These are phyloP conservation scores for Lavandula angustifolia DNA, from an alignment of 257 asterid species.

Conservation along the genomic window DNA sequence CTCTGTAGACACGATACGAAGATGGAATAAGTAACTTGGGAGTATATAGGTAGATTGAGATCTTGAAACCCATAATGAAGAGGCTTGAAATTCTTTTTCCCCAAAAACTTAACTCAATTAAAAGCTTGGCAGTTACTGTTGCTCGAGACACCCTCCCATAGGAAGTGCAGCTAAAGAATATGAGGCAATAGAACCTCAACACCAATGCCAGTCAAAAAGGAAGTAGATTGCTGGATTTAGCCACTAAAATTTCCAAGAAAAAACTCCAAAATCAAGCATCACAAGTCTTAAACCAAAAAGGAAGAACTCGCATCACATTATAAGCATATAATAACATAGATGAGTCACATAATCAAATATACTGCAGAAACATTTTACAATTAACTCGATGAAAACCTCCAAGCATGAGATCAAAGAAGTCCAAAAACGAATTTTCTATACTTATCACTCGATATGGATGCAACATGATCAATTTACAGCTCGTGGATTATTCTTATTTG, in stretches of 20 bases:
- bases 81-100: neutral
- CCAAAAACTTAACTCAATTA: neutral
- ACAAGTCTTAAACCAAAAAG: neutral
- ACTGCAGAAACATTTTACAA: neutral
- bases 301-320: neutral
- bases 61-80: neutral
- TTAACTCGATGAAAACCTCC: neutral
- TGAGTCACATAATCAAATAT: neutral
- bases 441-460: neutral
- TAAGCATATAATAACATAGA: neutral
- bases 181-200: neutral
- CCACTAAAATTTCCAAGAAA: neutral
- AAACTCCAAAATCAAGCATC: neutral
- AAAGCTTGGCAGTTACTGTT: neutral
- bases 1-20: neutral
- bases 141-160: neutral
- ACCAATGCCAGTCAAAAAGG: neutral
- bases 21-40: neutral
- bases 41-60: neutral
- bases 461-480: slow-evolving; percentile 5
- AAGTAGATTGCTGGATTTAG: neutral
- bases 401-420: slow-evolving; percentile 15
- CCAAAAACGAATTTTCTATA: neutral
- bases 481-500: neutral
- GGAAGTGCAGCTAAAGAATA: neutral